A percentile compares a stretch with the other conserved stretches of the same genome.
Evolutionary conservation across 2,329 filamentous ascomycete species (phyloP).

Genomic region (Hymenotorrendiella dingleyae): DNA sequence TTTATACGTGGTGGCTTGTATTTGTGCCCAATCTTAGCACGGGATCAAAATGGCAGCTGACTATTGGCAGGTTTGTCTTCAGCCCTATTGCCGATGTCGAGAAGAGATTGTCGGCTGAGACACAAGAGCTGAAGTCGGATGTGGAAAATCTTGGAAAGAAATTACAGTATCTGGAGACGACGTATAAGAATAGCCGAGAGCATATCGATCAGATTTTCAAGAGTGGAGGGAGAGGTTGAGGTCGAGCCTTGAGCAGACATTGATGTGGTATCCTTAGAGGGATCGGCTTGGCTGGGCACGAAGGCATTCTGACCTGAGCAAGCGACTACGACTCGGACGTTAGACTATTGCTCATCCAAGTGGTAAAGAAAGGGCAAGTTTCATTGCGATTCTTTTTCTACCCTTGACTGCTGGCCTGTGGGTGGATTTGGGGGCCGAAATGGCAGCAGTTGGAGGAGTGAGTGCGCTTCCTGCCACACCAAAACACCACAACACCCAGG

Average conservation of each 20-base stretch:
- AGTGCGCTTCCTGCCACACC: neutral
- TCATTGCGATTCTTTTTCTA: too few species aligned
- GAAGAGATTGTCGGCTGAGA: slow-evolving; percentile 69
- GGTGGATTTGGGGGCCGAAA: neutral
- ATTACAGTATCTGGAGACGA: slow-evolving; percentile 88
- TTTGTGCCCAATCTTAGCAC: slow-evolving; percentile 12
- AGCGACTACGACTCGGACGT: too few species aligned
- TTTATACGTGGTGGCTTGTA: slow-evolving; percentile 6
- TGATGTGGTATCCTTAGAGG: too few species aligned
- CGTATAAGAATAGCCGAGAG: slow-evolving; percentile 86
- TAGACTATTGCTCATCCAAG: too few species aligned
- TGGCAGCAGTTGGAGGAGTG: neutral
- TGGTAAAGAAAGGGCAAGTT: too few species aligned
- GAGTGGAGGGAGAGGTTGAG: slow-evolving; percentile 33
- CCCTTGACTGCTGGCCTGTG: too few species aligned
- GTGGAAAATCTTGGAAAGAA: slow-evolving; percentile 80
- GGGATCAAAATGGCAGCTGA: slow-evolving; percentile 9
- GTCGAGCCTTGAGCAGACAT: neutral
- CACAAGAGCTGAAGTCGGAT: slow-evolving; percentile 68
- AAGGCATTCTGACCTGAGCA: too few species aligned
- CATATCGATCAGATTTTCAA: slow-evolving; percentile 86
- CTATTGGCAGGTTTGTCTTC: slow-evolving; percentile 69
- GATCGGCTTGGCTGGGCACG: slow-evolving; percentile 1
- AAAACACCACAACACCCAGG: neutral
- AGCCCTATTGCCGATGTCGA: slow-evolving; percentile 68